Evolutionary conservation across 2,329 filamentous ascomycete genomes (phyloP).

Genomic region (Monosporascus sp.): DNA sequence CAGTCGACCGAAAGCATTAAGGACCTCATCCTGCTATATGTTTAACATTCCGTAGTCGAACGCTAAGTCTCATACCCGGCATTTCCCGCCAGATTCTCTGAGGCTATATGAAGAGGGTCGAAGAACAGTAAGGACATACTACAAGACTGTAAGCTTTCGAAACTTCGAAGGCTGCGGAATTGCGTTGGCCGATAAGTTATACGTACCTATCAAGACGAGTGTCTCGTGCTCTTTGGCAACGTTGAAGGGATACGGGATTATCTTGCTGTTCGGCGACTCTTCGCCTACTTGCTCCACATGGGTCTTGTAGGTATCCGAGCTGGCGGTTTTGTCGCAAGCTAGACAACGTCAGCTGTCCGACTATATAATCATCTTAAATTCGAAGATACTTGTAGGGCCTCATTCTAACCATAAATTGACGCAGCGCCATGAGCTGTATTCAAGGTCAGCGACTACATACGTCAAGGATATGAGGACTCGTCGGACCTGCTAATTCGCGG

Average conservation of each 20-base stretch:
- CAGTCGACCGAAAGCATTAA: slow-evolving; percentile 54
- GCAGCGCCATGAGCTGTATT: slow-evolving; percentile 55
- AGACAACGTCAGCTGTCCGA: slow-evolving; percentile 9
- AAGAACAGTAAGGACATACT: too few relatives aligned
- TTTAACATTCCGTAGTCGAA: neutral
- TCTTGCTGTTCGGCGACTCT: slow-evolving; percentile 49
- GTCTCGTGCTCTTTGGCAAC: slow-evolving; percentile 56
- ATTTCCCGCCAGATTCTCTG: too few relatives aligned
- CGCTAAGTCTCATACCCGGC: too few relatives aligned
- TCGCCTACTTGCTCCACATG: slow-evolving; percentile 38
- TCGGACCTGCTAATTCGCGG: slow-evolving; percentile 50
- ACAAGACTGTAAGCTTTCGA: too few relatives aligned
- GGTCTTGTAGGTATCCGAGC: slow-evolving; percentile 32
- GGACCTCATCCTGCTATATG: slow-evolving; percentile 45
- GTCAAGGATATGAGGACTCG: neutral
- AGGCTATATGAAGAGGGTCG: too few relatives aligned
- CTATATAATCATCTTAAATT: neutral
- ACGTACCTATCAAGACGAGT: slow-evolving; percentile 42
- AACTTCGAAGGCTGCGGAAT: too few relatives aligned
- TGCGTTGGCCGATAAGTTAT: too few relatives aligned
- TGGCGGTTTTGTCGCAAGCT: slow-evolving; percentile 45
- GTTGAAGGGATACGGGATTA: slow-evolving; percentile 58
- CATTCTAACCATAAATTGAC: slow-evolving; percentile 49
- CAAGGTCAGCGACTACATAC: slow-evolving; percentile 9
- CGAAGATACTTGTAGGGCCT: neutral